Conservation (phyloP, 2,329 filamentous ascomycete species). For the Aquanectria penicillioides region DNA sequence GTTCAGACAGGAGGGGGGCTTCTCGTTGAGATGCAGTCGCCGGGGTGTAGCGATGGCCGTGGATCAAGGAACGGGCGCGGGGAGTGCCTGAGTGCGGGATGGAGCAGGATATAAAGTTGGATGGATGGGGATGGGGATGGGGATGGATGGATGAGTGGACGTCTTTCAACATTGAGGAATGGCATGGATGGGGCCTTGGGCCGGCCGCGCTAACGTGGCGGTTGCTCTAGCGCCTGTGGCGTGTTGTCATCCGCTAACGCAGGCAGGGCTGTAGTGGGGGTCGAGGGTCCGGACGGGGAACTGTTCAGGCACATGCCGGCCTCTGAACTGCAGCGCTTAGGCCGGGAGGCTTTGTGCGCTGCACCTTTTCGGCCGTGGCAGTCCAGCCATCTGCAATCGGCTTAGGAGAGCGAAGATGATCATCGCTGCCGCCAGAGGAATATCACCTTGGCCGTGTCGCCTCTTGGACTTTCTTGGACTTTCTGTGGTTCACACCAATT, state of each 20-base stretch:
- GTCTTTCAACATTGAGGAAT: constrained; percentile 8
- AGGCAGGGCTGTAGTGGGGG: constrained; percentile 8
- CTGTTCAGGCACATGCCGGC: no score
- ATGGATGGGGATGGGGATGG: constrained; percentile 28
- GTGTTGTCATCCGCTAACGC: constrained; percentile 29
- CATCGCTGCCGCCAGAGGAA: no score
- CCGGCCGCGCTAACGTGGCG: constrained; percentile 35
- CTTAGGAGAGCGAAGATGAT: no score
- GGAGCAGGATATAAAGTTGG: constrained; percentile 17
- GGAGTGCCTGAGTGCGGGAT: not conserved
- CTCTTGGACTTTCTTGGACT: no score
- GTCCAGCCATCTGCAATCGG: no score
- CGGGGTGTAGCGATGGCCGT: not conserved
- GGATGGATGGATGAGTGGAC: constrained; percentile 31
- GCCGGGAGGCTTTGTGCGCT: not conserved
- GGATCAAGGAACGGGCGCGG: not conserved
- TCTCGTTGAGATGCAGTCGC: not conserved
- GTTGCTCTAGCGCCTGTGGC: constrained; percentile 38
- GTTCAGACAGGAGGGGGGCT: constrained; percentile 1
- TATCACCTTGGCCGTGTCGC: no score
- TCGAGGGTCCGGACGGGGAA: not conserved
- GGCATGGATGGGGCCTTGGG: constrained; percentile 6
- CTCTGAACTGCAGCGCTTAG: no score
- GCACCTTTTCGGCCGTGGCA: no score
- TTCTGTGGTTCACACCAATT: no score